These are phyloP conservation scores for Metarhizium brunneum DNA, from an alignment of 2,329 filamentous ascomycete genomes.

Conservation along the genomic window DNA sequence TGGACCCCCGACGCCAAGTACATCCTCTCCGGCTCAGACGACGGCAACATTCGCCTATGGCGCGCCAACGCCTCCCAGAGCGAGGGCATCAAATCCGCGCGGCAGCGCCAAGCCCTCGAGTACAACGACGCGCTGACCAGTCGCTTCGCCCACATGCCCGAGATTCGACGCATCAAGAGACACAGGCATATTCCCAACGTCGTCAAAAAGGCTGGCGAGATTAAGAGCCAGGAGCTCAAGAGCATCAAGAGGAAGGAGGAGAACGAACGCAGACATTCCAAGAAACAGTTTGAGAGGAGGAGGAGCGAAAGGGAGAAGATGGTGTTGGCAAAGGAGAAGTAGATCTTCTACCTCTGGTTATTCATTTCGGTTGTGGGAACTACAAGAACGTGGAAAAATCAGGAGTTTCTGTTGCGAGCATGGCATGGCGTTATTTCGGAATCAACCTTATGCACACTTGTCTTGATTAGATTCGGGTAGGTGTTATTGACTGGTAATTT, in stretches of 20 bases:
- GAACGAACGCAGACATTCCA: slow-evolving; percentile 86
- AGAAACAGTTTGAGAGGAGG: slow-evolving; percentile 67
- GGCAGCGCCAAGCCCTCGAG: slow-evolving; percentile 79
- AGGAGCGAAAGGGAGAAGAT: slow-evolving; percentile 87
- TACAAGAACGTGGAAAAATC: neutral
- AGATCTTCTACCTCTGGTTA: slow-evolving; percentile 6
- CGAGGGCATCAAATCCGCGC: slow-evolving; percentile 75
- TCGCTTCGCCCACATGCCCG: slow-evolving; percentile 90
- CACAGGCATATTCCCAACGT: slow-evolving; percentile 88
- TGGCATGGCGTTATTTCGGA: slow-evolving; percentile 4
- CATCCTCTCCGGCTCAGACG: slow-evolving; percentile 82
- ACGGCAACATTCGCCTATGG: slow-evolving; percentile 85
- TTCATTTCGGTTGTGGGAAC: neutral
- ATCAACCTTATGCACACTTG: neutral
- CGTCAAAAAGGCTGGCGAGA: slow-evolving; percentile 91
- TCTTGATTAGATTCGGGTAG: neutral
- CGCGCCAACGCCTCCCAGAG: slow-evolving; percentile 75
- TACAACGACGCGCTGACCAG: slow-evolving; percentile 81
- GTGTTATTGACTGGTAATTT: no score
- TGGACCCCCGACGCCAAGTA: slow-evolving; percentile 90
- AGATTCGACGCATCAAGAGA: slow-evolving; percentile 80
- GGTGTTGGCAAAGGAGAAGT: slow-evolving; percentile 60
- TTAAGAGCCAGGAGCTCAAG: slow-evolving; percentile 82
- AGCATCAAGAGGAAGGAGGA: slow-evolving; percentile 86
- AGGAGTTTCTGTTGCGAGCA: slow-evolving; percentile 5